A percentile compares a stretch with the other conserved stretches of the same genome.
Evolutionary conservation across 331 rosid genomes (phyloP).

Genomic region (Malus hybrid): DNA sequence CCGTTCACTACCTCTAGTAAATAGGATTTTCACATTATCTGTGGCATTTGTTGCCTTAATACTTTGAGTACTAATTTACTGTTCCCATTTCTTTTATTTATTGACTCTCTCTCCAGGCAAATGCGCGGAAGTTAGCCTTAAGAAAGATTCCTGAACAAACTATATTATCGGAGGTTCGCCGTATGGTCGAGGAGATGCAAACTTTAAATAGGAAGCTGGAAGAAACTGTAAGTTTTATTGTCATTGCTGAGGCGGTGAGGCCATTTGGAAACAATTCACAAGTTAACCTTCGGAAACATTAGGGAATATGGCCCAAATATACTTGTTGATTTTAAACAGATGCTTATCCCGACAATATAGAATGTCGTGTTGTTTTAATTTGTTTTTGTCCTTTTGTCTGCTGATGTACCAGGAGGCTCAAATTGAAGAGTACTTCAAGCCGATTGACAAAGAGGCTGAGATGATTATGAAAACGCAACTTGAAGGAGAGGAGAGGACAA

Average conservation of each 20-base stretch:
- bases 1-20: not conserved
- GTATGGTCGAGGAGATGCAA: constrained; percentile 93
- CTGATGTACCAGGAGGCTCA: constrained; percentile 53
- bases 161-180: constrained; percentile 74
- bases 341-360: not conserved
- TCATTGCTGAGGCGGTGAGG: not conserved
- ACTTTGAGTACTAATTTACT: not conserved
- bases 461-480: constrained; percentile 41
- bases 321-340: not conserved
- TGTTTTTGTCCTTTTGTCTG: not conserved
- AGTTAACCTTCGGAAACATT: not conserved
- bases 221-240: constrained; percentile 57
- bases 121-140: constrained; percentile 62
- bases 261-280: not conserved
- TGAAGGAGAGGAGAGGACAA: constrained; percentile 51
- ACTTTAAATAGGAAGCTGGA: constrained; percentile 70
- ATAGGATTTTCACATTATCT: not conserved
- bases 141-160: constrained; percentile 77
- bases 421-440: constrained; percentile 83
- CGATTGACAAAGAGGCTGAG: constrained; percentile 67
- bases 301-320: not conserved
- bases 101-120: constrained; percentile 41
- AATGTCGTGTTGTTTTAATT: not conserved
- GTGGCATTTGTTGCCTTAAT: not conserved
- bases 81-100: not conserved